A percentile compares a stretch with the other conserved stretches of the same genome.
These are phyloP conservation scores for Populus hybrid DNA, from an alignment of 441 rosid genomes.

Conservation along the genomic window DNA sequence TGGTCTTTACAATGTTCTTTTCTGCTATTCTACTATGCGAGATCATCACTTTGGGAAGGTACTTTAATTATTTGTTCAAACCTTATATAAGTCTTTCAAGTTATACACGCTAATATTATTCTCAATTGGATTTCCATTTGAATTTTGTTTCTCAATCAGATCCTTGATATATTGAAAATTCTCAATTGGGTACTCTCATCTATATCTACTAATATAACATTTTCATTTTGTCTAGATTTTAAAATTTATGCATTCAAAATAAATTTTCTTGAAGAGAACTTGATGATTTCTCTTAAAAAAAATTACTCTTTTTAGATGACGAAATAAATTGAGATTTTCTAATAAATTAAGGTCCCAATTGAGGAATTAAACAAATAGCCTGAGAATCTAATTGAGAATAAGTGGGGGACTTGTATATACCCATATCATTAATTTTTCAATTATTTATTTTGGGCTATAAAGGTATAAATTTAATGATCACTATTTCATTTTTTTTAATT, in stretches of 20 bases:
- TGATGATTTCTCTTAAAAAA: not conserved
- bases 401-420: not conserved
- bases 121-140: not conserved
- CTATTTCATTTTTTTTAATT: not conserved
- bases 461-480: too few relatives aligned
- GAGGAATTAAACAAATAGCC: not conserved
- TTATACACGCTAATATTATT: not conserved
- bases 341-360: not conserved
- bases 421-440: not conserved
- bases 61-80: not conserved
- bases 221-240: not conserved
- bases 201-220: not conserved
- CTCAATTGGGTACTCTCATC: not conserved
- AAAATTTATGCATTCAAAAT: not conserved
- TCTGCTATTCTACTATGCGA: conserved; percentile 65
- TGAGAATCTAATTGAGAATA: not conserved
- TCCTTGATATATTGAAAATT: not conserved
- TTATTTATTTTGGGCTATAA: too few relatives aligned
- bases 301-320: too few relatives aligned
- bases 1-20: conserved; percentile 57
- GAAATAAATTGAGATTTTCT: not conserved
- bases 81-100: not conserved
- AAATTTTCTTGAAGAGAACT: not conserved
- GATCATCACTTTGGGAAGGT: conserved; percentile 74
- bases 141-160: not conserved